These are phyloP conservation scores for Brasilioporus rufonigricans DNA, from an alignment of 768 basidiomycete species.

Conservation along the genomic window DNA sequence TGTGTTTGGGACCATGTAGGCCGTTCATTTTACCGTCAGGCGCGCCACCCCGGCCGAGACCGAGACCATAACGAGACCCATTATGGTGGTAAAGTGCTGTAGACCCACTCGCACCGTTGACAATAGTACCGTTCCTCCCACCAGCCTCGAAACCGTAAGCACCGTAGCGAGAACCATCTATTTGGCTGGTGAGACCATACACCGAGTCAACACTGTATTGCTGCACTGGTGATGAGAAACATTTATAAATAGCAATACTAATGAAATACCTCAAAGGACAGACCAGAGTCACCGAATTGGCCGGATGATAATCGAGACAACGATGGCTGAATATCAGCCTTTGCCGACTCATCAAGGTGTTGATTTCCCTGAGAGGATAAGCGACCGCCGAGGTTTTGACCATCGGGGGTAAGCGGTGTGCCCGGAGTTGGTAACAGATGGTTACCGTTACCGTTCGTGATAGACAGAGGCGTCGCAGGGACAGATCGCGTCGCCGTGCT, in stretches of 20 bases:
- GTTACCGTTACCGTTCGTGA: slow-evolving; percentile 44
- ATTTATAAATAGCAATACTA: not conserved
- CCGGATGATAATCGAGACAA: slow-evolving; percentile 62
- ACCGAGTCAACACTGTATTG: slow-evolving; percentile 60
- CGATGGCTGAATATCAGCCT: slow-evolving; percentile 65
- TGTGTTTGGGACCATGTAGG: slow-evolving; percentile 90
- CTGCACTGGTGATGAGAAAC: slow-evolving; percentile 23
- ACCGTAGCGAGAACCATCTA: slow-evolving; percentile 55
- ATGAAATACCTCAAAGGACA: slow-evolving; percentile 55
- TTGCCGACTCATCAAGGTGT: slow-evolving; percentile 49
- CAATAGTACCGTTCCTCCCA: slow-evolving; percentile 35
- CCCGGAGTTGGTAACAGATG: slow-evolving; percentile 64
- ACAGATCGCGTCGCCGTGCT: slow-evolving; percentile 71
- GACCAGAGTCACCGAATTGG: slow-evolving; percentile 53
- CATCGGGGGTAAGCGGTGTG: slow-evolving; percentile 60
- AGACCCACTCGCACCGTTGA: slow-evolving; percentile 53
- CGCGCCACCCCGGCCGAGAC: slow-evolving; percentile 52
- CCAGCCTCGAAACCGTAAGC: slow-evolving; percentile 55
- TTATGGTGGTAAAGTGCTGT: slow-evolving; percentile 79
- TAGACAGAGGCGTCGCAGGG: slow-evolving; percentile 71
- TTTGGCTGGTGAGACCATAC: slow-evolving; percentile 44
- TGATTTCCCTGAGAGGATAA: slow-evolving; percentile 46
- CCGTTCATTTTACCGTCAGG: slow-evolving; percentile 86
- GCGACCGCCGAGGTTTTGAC: slow-evolving; percentile 61
- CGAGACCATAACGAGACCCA: slow-evolving; percentile 72